Evolutionary conservation across 805 yeast genomes (phyloP).

Genomic region (Wickerhamiella siamensis): DNA sequence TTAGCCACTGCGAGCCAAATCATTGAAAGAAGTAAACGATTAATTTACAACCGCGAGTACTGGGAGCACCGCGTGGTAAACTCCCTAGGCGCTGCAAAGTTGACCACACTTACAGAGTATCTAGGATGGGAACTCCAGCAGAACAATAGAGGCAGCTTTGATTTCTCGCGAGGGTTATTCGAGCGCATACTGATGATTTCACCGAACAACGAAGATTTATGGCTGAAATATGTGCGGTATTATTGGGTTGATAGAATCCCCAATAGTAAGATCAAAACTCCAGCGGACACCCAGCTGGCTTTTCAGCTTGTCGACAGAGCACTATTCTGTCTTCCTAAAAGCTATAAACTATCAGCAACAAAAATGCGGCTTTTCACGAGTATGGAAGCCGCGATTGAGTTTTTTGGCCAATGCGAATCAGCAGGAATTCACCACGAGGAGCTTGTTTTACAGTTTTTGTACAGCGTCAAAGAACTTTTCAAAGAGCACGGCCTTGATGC

Average conservation of each 20-base stretch:
- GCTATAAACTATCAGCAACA: not conserved
- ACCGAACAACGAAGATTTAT: not conserved
- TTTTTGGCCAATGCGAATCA: not conserved
- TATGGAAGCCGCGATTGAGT: not conserved
- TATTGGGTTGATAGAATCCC: not conserved
- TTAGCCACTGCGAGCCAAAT: not conserved
- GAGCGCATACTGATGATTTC: not conserved
- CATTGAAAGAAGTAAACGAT: not conserved
- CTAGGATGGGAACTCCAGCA: not conserved
- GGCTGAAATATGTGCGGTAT: not conserved
- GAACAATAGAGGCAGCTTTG: not conserved
- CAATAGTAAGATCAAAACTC: not conserved
- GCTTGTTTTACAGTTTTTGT: not conserved
- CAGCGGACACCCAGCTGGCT: not conserved
- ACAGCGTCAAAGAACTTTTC: not conserved
- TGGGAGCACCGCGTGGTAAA: slow-evolving; percentile 2
- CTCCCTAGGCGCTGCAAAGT: not conserved
- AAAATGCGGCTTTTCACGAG: not conserved
- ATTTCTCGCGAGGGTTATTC: not conserved
- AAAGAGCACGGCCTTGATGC: not conserved
- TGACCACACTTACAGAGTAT: not conserved
- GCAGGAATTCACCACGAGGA: not conserved
- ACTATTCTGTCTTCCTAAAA: not conserved
- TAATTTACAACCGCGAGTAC: not conserved
- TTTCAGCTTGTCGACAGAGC: not conserved